Base-by-base conservation (phyloP, 139 green algal genomes). In the Coccomyxa sp. region DNA sequence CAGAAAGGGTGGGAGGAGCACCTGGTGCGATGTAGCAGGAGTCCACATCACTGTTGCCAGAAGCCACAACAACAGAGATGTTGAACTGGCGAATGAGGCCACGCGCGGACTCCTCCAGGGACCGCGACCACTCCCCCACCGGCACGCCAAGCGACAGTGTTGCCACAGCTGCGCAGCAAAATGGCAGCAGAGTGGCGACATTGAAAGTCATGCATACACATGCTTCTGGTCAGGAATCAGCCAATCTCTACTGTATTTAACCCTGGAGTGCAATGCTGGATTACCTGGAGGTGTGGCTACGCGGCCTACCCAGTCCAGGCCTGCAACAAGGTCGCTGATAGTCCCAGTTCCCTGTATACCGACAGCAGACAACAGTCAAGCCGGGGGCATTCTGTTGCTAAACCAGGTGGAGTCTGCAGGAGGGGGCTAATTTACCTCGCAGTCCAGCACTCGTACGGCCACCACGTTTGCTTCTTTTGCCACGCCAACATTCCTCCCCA, bases 371-470 rank as follows among this genome's bases (percentile, higher is more conserved):
- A 38, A 30, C 77, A 81, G 28, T 81, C 58, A 18, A 30, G 81
- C 23, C 86, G 77, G 63, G 38, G 38, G 7, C 38, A n/a, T 51
- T 51, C 7, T 3, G 38, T 7, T 7, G 7, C 3, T 3, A 51
- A 51, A 51, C 3, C 38, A 51, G 38, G 38, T 51, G 38, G 38
- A 51, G 10, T 71, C 63, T 71, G 18, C 18, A 28, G 63, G 63
- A 28, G 9, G 21, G 63, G 63, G 63, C 4, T 71, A 21, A 14
- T 18, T 59, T 23, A 87, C 89, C 30, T 85, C 66, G 76, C 89
- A 92, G 82, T 87, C 85, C n/a, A 92, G 83, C 45, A 92, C 89
- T 0, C 85, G 77, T 23, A 92, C 78, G 23, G 76, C 76, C 7
- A 80, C 76, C 18, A 80, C 30, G 3, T 58, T 31, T 12, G 86